Conservation (phyloP, 208 protist genomes). For the Wallacemonas sp. region DNA sequence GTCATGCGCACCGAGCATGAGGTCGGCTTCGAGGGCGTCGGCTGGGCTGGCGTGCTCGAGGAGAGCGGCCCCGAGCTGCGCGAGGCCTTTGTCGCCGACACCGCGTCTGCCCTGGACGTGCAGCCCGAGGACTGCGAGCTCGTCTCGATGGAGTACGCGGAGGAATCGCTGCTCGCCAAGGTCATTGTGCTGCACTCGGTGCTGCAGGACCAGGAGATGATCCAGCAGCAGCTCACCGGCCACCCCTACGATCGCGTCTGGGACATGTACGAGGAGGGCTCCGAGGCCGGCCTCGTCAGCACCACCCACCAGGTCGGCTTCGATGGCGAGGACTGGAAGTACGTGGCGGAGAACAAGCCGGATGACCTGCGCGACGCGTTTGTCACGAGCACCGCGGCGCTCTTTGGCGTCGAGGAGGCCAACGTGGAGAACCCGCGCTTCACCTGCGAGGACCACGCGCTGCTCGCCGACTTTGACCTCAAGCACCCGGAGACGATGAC, state of each 20-base stretch:
- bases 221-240: conserved; percentile 21
- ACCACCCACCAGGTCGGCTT: conserved; percentile 42
- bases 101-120: conserved; percentile 20
- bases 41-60: conserved; percentile 21
- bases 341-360: conserved; percentile 44
- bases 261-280: conserved; percentile 14
- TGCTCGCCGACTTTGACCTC: conserved; percentile 55
- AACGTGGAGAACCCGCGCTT: conserved; percentile 33
- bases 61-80: conserved; percentile 20
- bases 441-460: conserved; percentile 23
- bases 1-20: conserved; percentile 24
- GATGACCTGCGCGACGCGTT: conserved; percentile 42
- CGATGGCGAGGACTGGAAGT: conserved; percentile 66
- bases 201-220: conserved; percentile 18
- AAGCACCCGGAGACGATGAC: conserved; percentile 41
- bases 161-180: conserved; percentile 8
- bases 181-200: conserved; percentile 15
- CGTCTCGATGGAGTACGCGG: background rate
- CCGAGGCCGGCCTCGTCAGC: background rate
- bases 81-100: conserved; percentile 35
- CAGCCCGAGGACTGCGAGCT: conserved; percentile 24
- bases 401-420: conserved; percentile 33
- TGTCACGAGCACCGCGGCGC: conserved; percentile 30
- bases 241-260: conserved; percentile 34
- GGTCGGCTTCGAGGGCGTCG: conserved; percentile 23